Base-by-base conservation (phyloP, 2,329 filamentous ascomycete genomes). In the Phaeomoniella chlamydospora region DNA sequence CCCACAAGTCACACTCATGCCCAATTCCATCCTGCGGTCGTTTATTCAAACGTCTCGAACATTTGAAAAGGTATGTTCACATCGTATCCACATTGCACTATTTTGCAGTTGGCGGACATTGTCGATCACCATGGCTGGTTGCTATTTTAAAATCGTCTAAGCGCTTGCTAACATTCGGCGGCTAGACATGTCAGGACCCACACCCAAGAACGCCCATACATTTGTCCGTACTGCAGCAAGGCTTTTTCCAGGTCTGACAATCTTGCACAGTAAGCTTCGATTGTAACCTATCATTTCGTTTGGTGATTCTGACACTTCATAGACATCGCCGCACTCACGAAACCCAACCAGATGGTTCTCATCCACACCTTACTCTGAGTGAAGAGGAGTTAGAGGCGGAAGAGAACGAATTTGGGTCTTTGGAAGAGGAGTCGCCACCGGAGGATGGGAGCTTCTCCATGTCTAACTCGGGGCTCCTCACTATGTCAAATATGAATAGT, bases 181-280 rank as follows among this genome's bases (percentile, higher is more conserved):
- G 56, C 50, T 72, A 93, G 87, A 72, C 90, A 98, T 67, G 90
- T 98, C 60, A 83, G 90, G 65, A 98, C 90, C 53, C 90, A 98
- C 70, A 98, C 90, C 38, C 90, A 98, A 70, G 90, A 98, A 70
- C 84, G 88, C 65, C 90, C 90, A 49, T 98, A 98, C 63, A 80
- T 92, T 56, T 98, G 90, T 74, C 82, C 83, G 49, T 80, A 93
- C 61, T 98, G 90, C 75, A 94, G 83, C 72, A 96, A 96, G 70
- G 88, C 88, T 46, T 98, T 98, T 62, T 96, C 90, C 41, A 74
- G 90, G 64, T 96, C 88, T 53, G 90, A 98, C 67, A 98, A 98
- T 60, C 80, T 98, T 62, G 90, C 90, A 59, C 90, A 98, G 82
- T 93, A 85, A 60, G 70, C 59, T 40, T 22, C 18, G n/a, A 17